Evolutionary conservation across 495 filamentous ascomycete species (phyloP).

Genomic region (Lophium mytilinum): DNA sequence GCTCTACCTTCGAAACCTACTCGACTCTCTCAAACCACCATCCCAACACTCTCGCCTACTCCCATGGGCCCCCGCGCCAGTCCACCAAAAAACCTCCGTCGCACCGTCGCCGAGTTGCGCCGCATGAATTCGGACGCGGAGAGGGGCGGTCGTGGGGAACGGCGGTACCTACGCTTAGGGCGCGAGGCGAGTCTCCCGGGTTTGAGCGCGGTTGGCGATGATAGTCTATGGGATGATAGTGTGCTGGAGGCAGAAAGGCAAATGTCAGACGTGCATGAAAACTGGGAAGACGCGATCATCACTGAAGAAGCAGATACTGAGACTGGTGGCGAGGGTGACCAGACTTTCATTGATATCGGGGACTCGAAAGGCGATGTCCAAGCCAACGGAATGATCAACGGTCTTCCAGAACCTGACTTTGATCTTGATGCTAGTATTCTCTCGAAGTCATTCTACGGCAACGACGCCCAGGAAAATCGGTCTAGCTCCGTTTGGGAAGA

Average conservation of each 20-base stretch:
- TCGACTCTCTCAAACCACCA: conserved; percentile 5
- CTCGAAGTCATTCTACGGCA: no score
- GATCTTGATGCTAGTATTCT: conserved; percentile 13
- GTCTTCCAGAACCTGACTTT: neutral
- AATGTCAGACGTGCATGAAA: conserved; percentile 4
- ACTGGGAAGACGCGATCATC: conserved; percentile 18
- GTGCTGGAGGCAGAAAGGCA: neutral
- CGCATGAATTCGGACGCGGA: conserved; percentile 31
- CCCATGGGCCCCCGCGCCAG: conserved; percentile 18
- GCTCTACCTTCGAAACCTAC: neutral
- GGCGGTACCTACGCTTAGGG: conserved; percentile 25
- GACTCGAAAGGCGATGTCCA: neutral
- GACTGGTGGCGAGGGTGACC: neutral
- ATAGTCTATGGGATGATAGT: conserved; percentile 11
- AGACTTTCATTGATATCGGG: no score
- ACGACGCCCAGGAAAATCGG: no score
- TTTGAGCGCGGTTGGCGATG: conserved; percentile 10
- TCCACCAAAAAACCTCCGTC: conserved; percentile 23
- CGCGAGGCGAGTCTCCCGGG: conserved; percentile 26
- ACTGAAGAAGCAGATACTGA: neutral
- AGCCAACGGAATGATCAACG: neutral
- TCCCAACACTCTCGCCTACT: conserved; percentile 14
- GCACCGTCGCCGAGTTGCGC: conserved; percentile 25
- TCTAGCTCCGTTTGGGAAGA: conserved; percentile 17
- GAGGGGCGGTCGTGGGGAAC: conserved; percentile 18